phyloP scores from a whole-genome alignment of 306 rosid genomes.

The Glycine tomentella region DNA sequence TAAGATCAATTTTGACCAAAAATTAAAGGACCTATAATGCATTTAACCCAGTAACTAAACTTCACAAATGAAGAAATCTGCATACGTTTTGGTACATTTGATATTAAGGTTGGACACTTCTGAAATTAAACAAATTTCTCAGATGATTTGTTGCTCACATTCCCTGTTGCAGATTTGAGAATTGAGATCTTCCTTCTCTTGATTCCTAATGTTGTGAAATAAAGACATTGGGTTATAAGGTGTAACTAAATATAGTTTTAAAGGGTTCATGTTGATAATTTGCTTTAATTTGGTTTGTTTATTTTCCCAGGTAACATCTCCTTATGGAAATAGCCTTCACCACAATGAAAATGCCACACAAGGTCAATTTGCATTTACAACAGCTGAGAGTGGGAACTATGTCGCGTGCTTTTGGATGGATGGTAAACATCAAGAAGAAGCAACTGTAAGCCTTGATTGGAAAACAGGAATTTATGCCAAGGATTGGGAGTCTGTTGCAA shows the following conservation, averaged over 20 bases:
- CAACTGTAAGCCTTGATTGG: constrained; percentile 57
- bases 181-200: background rate
- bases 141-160: background rate
- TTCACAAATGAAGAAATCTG: background rate
- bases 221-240: background rate
- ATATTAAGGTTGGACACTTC: background rate
- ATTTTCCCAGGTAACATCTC: constrained; percentile 57
- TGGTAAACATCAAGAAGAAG: constrained; percentile 43
- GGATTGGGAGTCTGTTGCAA: constrained; percentile 68
- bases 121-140: background rate
- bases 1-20: too few relatives aligned
- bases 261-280: background rate
- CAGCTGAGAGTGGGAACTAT: constrained; percentile 57
- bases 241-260: background rate
- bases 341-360: constrained; percentile 57
- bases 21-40: too few relatives aligned
- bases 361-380: constrained; percentile 64
- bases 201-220: constrained; percentile 23
- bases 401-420: constrained; percentile 60
- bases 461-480: constrained; percentile 57
- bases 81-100: background rate
- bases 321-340: constrained; percentile 58
- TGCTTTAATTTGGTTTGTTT: background rate
- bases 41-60: too few relatives aligned
- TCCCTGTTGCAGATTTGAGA: background rate